Conservation (phyloP, 163 green algal species). For the Chlamydomonas reinhardtii region DNA sequence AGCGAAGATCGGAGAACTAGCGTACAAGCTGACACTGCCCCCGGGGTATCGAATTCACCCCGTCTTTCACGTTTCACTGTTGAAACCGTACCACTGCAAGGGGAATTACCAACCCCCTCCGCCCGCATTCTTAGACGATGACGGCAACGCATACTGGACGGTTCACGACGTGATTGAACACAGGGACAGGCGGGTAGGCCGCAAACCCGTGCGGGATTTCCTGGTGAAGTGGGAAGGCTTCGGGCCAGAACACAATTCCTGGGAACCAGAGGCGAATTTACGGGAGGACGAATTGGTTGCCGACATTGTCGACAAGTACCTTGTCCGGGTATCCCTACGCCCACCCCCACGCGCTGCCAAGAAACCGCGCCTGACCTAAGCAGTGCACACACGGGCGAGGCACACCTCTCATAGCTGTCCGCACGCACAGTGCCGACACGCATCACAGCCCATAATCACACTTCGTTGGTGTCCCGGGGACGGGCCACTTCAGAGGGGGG, state of each 20-base stretch:
- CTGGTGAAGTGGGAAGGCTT: background rate
- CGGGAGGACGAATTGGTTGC: background rate
- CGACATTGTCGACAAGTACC: background rate
- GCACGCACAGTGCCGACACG: no score
- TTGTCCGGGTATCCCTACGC: no score
- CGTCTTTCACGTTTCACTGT: constrained; percentile 22
- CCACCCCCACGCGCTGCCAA: no score
- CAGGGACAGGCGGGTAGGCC: background rate
- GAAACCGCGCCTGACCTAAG: no score
- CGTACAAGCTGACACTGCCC: constrained; percentile 49
- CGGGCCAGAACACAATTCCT: background rate
- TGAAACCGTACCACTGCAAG: background rate
- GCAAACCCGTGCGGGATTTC: background rate
- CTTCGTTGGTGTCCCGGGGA: no score
- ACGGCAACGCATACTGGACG: background rate
- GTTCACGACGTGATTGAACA: background rate
- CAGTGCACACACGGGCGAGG: no score
- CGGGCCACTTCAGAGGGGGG: no score
- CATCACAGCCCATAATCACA: no score
- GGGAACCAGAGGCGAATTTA: background rate
- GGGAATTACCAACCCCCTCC: background rate
- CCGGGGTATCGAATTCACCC: background rate
- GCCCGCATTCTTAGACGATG: background rate
- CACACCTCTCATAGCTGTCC: no score
- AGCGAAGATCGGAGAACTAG: background rate